phyloP scores from a whole-genome alignment of 352 stramenopile species.

The Phytophthora citricola region DNA sequence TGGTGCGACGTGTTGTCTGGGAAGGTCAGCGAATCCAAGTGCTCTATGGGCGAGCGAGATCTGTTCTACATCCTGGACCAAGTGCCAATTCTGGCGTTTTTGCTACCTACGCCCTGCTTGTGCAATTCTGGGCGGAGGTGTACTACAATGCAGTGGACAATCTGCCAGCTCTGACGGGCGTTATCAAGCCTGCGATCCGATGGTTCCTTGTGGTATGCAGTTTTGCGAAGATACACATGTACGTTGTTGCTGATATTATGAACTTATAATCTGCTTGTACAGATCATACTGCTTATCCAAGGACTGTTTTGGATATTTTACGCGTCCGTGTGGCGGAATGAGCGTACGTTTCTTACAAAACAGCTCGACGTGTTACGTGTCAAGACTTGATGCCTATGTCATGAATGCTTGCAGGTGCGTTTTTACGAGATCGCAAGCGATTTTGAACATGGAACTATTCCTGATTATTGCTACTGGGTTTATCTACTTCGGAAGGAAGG shows the following conservation, averaged over 20 bases:
- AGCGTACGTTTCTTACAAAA: conserved; percentile 52
- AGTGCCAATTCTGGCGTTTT: conserved; percentile 86
- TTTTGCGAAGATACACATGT: not conserved
- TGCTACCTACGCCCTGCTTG: conserved; percentile 78
- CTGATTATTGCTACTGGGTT: conserved; percentile 77
- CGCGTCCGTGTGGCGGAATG: conserved; percentile 69
- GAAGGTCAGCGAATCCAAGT: conserved; percentile 63
- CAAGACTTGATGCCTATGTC: not conserved
- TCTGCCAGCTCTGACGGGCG: conserved; percentile 57
- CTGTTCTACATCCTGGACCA: conserved; percentile 90
- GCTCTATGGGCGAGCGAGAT: conserved; percentile 69
- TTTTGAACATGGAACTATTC: conserved; percentile 87
- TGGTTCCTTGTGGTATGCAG: conserved; percentile 58
- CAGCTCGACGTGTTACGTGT: not conserved
- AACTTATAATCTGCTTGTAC: not conserved
- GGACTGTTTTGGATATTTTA: conserved; percentile 83
- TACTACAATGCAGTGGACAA: conserved; percentile 91
- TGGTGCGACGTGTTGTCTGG: conserved; percentile 85
- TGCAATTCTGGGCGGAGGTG: conserved; percentile 91
- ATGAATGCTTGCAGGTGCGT: conserved; percentile 52
- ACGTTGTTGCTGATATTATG: conserved; percentile 4
- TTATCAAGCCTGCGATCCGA: conserved; percentile 78
- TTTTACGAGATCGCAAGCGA: conserved; percentile 79
- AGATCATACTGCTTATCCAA: conserved; percentile 72
- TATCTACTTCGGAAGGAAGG: conserved; percentile 80